Conservation (phyloP, 768 basidiomycete species). For the Suillus americanus region DNA sequence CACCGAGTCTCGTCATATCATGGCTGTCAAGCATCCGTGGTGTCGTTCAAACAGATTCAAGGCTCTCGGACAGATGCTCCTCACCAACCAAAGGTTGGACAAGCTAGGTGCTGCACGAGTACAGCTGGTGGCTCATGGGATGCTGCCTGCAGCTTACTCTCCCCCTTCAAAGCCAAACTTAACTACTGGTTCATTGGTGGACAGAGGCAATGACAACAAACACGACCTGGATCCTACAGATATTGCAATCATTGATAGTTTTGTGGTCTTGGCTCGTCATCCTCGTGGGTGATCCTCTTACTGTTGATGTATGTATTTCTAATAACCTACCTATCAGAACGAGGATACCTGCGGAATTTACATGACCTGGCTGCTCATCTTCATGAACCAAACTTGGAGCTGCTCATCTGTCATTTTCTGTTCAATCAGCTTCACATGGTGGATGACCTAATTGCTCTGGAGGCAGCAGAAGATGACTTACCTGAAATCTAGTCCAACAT, state of each 20-base stretch:
- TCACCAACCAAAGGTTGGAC: constrained; percentile 17
- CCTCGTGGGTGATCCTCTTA: not conserved
- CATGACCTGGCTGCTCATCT: constrained; percentile 7
- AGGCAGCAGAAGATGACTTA: constrained; percentile 7
- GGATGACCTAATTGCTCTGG: not conserved
- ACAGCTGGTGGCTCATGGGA: constrained; percentile 3
- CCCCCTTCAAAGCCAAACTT: not conserved
- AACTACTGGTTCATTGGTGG: too few species aligned
- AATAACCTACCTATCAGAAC: not conserved
- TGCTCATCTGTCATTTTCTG: constrained; percentile 11
- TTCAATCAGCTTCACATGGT: not conserved
- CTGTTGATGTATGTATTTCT: not conserved
- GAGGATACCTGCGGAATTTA: constrained; percentile 5
- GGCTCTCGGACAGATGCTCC: constrained; percentile 37
- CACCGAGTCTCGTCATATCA: constrained; percentile 22
- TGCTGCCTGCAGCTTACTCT: constrained; percentile 1
- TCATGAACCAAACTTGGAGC: constrained; percentile 4
- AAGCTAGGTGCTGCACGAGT: constrained; percentile 26
- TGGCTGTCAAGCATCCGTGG: constrained; percentile 31
- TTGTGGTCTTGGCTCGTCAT: not conserved
- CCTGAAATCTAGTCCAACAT: constrained; percentile 9
- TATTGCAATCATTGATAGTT: not conserved
- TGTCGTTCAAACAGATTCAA: constrained; percentile 30
- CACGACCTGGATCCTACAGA: not conserved
- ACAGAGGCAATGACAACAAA: not conserved